Conservation (phyloP, 306 rosid species). For the Castanopsis chinensis region DNA sequence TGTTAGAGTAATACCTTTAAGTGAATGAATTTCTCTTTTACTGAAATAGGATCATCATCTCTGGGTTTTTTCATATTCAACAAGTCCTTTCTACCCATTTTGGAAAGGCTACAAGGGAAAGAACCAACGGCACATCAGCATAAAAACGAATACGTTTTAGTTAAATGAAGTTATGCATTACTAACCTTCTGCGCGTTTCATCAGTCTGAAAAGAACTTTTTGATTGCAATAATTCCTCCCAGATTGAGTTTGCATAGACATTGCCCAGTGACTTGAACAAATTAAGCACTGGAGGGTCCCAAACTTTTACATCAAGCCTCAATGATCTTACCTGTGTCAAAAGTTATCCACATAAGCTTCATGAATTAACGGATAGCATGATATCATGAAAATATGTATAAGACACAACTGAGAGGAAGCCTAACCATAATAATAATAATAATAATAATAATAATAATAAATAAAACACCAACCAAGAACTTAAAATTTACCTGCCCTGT, state of each 20-base stretch:
- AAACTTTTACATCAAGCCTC: conserved; percentile 84
- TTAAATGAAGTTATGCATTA: conserved; percentile 15
- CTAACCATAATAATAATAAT: neutral
- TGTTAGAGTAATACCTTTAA: conserved; percentile 53
- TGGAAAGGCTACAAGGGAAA: conserved; percentile 43
- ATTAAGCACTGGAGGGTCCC: conserved; percentile 63
- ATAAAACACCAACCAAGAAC: neutral
- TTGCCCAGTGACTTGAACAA: conserved; percentile 72
- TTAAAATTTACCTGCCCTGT: neutral
- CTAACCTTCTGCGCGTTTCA: conserved; percentile 45
- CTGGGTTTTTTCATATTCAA: conserved; percentile 50
- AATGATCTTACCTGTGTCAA: conserved; percentile 70
- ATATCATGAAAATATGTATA: neutral
- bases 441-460: neutral
- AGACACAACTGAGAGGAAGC: neutral
- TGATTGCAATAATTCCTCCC: conserved; percentile 70
- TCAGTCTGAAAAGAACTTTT: conserved; percentile 32
- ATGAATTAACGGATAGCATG: conserved; percentile 14
- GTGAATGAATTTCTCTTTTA: conserved; percentile 69
- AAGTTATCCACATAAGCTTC: conserved; percentile 24
- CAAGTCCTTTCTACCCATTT: conserved; percentile 31
- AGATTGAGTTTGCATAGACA: conserved; percentile 59
- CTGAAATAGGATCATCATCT: conserved; percentile 54
- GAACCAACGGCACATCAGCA: conserved; percentile 26
- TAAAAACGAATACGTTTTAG: conserved; percentile 4